A percentile compares a stretch with the other conserved stretches of the same genome.
Evolutionary conservation across 208 protist genomes (phyloP).

Genomic region (Trypanosoma vivax): DNA sequence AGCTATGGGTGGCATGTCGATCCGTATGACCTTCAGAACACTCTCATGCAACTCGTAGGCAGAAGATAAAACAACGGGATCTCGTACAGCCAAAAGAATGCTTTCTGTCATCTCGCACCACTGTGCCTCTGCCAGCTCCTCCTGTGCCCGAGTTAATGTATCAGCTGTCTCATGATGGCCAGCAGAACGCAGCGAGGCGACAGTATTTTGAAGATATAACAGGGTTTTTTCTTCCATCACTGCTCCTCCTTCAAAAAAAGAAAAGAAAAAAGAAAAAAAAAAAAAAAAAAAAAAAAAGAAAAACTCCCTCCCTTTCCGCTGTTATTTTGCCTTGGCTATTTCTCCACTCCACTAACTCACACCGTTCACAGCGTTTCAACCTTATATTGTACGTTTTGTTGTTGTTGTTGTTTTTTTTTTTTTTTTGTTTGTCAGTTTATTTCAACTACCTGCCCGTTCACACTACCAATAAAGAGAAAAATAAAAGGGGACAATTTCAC

Average conservation of each 20-base stretch:
- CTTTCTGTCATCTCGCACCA: constrained; percentile 75
- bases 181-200: constrained; percentile 22
- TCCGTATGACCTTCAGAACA: constrained; percentile 52
- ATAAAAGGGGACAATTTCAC: too few species aligned
- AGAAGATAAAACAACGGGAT: constrained; percentile 47
- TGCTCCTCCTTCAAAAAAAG: too few species aligned
- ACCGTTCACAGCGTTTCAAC: too few species aligned
- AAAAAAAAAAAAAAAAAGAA: too few species aligned
- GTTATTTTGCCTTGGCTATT: background rate
- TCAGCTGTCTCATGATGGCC: constrained; percentile 33
- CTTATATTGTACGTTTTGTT: too few species aligned
- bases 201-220: constrained; percentile 42
- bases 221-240: constrained; percentile 31
- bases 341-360: too few species aligned
- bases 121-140: constrained; percentile 37
- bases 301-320: background rate
- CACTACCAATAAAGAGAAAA: too few species aligned
- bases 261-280: too few species aligned
- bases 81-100: constrained; percentile 54
- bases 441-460: too few species aligned
- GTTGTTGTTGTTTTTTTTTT: too few species aligned
- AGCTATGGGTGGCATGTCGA: constrained; percentile 76
- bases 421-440: too few species aligned
- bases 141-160: constrained; percentile 26
- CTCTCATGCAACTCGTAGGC: constrained; percentile 75